These are phyloP conservation scores for Zygosaccharomyces pseudobailii DNA, from an alignment of 1,139 yeast genomes.

Conservation along the genomic window DNA sequence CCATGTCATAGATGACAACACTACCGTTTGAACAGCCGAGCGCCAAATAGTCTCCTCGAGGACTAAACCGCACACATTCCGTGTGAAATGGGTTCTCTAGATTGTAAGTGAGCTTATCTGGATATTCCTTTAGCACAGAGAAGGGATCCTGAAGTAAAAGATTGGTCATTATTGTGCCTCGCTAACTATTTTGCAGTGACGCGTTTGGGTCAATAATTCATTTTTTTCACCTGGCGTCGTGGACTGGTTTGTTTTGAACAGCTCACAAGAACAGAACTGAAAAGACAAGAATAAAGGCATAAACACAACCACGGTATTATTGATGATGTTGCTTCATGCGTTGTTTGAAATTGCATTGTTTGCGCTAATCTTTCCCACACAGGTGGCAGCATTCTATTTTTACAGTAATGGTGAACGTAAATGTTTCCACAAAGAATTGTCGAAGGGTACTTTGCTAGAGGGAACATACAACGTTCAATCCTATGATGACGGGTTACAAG, in stretches of 20 bases:
- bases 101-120: conserved; percentile 71
- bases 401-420: conserved; percentile 53
- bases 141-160: conserved; percentile 87
- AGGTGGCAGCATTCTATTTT: conserved; percentile 39
- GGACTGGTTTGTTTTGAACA: conserved; percentile 1
- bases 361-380: conserved; percentile 21
- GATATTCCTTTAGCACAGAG: conserved; percentile 87
- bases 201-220: conserved; percentile 9
- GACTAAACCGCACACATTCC: conserved; percentile 65
- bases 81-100: conserved; percentile 60
- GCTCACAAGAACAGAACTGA: neutral
- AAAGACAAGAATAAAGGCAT: no score
- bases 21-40: conserved; percentile 80
- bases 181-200: conserved; percentile 2
- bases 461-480: conserved; percentile 60
- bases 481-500: conserved; percentile 41
- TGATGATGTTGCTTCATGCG: conserved; percentile 6
- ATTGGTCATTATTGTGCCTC: conserved; percentile 43
- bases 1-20: conserved; percentile 72
- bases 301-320: no score
- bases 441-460: conserved; percentile 53
- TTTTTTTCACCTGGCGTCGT: neutral
- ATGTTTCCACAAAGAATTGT: conserved; percentile 65
- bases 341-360: conserved; percentile 12
- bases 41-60: conserved; percentile 83